Evolutionary conservation across 179 eudicot species (phyloP).

Genomic region (Drosera spatulata): DNA sequence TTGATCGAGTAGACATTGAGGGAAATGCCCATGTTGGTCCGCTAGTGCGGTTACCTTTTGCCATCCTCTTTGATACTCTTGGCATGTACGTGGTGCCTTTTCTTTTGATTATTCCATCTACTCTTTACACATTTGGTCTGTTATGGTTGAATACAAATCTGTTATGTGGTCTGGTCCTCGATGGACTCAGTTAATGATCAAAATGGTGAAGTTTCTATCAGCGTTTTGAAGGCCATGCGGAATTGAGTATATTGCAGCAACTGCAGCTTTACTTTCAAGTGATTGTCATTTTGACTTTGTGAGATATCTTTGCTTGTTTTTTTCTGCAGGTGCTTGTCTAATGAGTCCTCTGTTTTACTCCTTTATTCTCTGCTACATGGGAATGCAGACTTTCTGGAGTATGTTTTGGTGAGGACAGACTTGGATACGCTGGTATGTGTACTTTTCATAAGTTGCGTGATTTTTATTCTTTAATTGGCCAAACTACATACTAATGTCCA

Average conservation of each 20-base stretch:
- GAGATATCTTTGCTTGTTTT: background rate
- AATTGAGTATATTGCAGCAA: too few relatives aligned
- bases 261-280: too few relatives aligned
- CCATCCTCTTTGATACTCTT: slow-evolving; percentile 82
- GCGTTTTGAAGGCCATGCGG: too few relatives aligned
- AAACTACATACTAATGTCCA: background rate
- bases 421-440: slow-evolving; percentile 88
- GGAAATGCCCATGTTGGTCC: slow-evolving; percentile 64
- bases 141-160: too few relatives aligned
- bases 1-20: slow-evolving; percentile 68
- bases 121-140: too few relatives aligned
- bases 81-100: slow-evolving; percentile 70
- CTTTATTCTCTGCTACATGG: slow-evolving; percentile 89
- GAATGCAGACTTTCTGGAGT: slow-evolving; percentile 84
- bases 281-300: background rate
- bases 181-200: too few relatives aligned
- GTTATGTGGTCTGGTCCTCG: too few relatives aligned
- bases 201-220: too few relatives aligned
- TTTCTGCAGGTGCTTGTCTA: slow-evolving; percentile 65
- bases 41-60: slow-evolving; percentile 78
- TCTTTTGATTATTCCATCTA: slow-evolving; percentile 2
- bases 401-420: slow-evolving; percentile 96
- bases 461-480: background rate
- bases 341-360: slow-evolving; percentile 67
- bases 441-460: background rate